These are phyloP conservation scores for Alternaria triticimaculans DNA, from an alignment of 2,329 filamentous ascomycete genomes.

Conservation along the genomic window DNA sequence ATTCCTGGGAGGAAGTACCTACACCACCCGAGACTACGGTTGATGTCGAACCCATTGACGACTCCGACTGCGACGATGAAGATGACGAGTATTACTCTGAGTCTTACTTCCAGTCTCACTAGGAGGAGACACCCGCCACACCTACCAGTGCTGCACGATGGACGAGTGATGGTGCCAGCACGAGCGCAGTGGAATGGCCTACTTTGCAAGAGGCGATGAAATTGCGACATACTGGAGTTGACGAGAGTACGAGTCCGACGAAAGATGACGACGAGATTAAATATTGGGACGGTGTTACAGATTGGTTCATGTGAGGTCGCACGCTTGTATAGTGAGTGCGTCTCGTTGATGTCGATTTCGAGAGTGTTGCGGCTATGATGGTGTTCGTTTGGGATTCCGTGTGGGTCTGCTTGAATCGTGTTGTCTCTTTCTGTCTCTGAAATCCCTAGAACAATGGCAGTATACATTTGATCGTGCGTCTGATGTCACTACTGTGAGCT, in stretches of 20 bases:
- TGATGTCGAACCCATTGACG: background rate
- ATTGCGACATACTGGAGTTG: background rate
- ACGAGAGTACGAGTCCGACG: background rate
- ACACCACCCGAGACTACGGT: background rate
- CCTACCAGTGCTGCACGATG: background rate
- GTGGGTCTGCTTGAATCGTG: background rate
- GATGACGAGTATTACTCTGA: background rate
- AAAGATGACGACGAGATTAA: conserved; percentile 1
- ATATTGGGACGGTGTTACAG: conserved; percentile 18
- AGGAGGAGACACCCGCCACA: background rate
- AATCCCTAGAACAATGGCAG: background rate
- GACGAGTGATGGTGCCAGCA: background rate
- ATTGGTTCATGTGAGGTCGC: conserved; percentile 14
- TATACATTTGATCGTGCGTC: background rate
- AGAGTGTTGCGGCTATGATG: background rate
- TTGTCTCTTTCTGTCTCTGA: background rate
- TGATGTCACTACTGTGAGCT: background rate
- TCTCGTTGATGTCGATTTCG: background rate
- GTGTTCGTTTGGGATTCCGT: background rate
- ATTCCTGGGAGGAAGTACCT: background rate
- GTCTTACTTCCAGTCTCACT: background rate
- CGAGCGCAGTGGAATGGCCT: conserved; percentile 24
- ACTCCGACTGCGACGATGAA: background rate
- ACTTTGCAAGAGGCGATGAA: conserved; percentile 20
- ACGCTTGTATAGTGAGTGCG: background rate